These are phyloP conservation scores for Pseudohyphozyma bogoriensis DNA, from an alignment of 768 basidiomycete genomes.

Conservation along the genomic window DNA sequence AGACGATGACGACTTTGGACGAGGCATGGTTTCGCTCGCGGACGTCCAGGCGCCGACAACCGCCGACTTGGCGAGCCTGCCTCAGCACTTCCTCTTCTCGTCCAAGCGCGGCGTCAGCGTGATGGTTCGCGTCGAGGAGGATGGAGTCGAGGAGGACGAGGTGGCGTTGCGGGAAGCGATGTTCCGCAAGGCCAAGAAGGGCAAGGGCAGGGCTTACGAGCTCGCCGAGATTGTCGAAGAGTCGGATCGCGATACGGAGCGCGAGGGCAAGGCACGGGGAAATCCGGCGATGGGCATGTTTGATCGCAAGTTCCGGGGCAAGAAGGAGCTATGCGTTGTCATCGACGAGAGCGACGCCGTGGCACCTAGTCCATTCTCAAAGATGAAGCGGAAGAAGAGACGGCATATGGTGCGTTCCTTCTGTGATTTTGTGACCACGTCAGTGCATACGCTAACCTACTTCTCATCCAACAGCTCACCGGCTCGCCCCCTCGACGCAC, in stretches of 20 bases:
- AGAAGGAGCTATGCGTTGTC: slow-evolving; percentile 6
- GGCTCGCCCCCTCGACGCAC: slow-evolving; percentile 15
- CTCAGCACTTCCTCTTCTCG: neutral
- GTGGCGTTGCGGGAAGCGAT: slow-evolving; percentile 8
- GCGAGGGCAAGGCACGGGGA: neutral
- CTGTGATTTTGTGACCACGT: neutral
- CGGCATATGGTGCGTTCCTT: slow-evolving; percentile 3
- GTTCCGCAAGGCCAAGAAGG: neutral
- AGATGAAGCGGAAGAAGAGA: neutral
- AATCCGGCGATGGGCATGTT: slow-evolving; percentile 20
- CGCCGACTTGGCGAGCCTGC: slow-evolving; percentile 22
- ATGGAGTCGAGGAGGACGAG: slow-evolving; percentile 15
- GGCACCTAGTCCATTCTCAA: slow-evolving; percentile 19
- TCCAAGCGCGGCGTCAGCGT: neutral
- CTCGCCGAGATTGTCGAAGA: slow-evolving; percentile 2
- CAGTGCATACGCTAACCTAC: neutral
- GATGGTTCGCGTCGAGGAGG: slow-evolving; percentile 15
- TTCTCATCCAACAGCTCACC: neutral
- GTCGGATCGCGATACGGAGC: neutral
- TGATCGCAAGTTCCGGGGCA: neutral
- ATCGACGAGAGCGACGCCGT: slow-evolving; percentile 12
- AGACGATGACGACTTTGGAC: slow-evolving; percentile 13
- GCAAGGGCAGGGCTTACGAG: neutral
- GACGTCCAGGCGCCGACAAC: slow-evolving; percentile 23
- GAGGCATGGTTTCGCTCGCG: slow-evolving; percentile 20